Evolutionary conservation across 768 basidiomycete species (phyloP), one percentile per base, ranked within the genome.

Genomic region (Rhodotorula taiwanensis): DNA sequence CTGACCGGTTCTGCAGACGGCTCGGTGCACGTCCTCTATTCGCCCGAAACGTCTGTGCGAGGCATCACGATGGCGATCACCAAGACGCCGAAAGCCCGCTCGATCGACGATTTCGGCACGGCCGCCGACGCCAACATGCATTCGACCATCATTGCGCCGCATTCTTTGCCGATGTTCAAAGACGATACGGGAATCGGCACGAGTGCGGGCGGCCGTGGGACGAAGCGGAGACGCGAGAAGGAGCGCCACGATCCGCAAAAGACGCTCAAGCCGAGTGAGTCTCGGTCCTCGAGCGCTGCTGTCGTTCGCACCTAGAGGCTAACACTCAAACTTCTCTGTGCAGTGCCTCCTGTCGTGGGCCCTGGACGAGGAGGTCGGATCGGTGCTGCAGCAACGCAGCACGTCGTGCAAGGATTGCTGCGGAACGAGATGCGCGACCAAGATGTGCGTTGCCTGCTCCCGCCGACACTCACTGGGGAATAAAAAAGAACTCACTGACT

Each of bases 371-470:
- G 95, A 27, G 95, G 95, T 56, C 80, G 95, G 44, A 88, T 99
- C 44, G 95, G 95, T 44, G 91, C 91, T 39, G 93, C 90, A 78
- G 94, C 94, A 23, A 97, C 91, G 53, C 93, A 97, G 72, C 92
- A 97, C 74, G 83, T 98, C 69, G 92, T 98, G 55, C 92, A 95
- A 77, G 88, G 90, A 74, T 78, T 98, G 75, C 90, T 98, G 67
- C 82, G 88, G 73, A 89, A 94, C 74, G 88, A 86, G 66, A 87
- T 88, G 47, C 79, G 91, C 71, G 89, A 90, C 78, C 86, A 94
- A 77, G 94, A 98, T 78, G 94, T 97, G 79, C 45, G 72, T 25
- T 11, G 16, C 28, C 34, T 39, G 2, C 33, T 28, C n/a, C 36
- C 33, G 48, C 14, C 25, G 52, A n/a, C 66, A 67, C 71, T 30